Evolutionary conservation across 1,284 basidiomycete species (phyloP).

Genomic region (Grifola frondosa): DNA sequence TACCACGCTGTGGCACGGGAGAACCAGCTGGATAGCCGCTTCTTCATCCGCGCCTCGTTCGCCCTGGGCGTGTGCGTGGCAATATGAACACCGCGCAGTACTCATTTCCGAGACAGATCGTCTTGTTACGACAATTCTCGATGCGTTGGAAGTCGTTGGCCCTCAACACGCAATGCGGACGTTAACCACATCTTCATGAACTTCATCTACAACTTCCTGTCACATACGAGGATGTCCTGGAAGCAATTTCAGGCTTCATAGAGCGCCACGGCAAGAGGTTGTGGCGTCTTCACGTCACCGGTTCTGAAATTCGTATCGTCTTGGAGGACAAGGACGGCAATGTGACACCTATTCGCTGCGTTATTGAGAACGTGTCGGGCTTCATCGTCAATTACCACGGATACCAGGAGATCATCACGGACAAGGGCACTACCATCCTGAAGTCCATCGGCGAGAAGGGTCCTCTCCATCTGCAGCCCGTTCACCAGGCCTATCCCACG

Average conservation of each 20-base stretch:
- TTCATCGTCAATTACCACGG: conserved; percentile 98
- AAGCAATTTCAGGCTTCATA: conserved; percentile 96
- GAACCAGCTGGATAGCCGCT: conserved; percentile 95
- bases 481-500: conserved; percentile 90
- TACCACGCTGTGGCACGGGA: conserved; percentile 95
- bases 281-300: conserved; percentile 97
- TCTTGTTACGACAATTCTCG: conserved; percentile 91
- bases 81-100: conserved; percentile 94
- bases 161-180: conserved; percentile 86
- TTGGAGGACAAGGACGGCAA: conserved; percentile 94
- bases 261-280: conserved; percentile 97
- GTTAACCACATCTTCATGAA: conserved; percentile 98
- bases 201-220: conserved; percentile 97
- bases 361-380: conserved; percentile 98
- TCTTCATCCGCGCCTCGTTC: conserved; percentile 98
- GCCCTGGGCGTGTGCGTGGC: conserved; percentile 91
- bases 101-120: conserved; percentile 97
- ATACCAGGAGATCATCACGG: conserved; percentile 98
- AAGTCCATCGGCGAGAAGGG: conserved; percentile 97
- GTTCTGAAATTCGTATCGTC: conserved; percentile 94
- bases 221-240: conserved; percentile 93
- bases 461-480: conserved; percentile 90
- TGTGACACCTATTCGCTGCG: conserved; percentile 92
- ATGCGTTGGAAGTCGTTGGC: conserved; percentile 91
- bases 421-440: conserved; percentile 91